These are phyloP conservation scores for Linderniella brevidens DNA, from an alignment of 257 asterid species.

Conservation along the genomic window DNA sequence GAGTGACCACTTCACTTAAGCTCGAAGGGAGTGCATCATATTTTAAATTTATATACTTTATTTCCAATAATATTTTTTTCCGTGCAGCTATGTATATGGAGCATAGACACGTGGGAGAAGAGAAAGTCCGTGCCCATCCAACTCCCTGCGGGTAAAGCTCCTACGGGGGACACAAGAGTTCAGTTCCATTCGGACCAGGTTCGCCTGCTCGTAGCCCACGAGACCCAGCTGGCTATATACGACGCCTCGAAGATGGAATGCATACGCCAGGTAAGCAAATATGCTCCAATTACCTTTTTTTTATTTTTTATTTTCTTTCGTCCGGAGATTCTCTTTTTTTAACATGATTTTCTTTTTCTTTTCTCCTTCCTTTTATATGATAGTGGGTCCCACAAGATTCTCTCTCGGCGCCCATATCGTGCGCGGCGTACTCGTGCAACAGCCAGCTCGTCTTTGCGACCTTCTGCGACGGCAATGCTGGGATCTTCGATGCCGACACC, in stretches of 20 bases:
- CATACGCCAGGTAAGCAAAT: constrained; percentile 52
- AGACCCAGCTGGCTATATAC: constrained; percentile 76
- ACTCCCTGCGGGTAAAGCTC: constrained; percentile 80
- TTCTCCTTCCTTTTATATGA: not conserved
- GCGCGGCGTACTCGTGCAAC: constrained; percentile 87
- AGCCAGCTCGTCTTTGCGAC: constrained; percentile 82
- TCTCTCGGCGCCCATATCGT: constrained; percentile 82
- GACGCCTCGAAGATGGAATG: constrained; percentile 90
- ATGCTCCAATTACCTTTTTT: not conserved
- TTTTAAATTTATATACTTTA: too few relatives aligned
- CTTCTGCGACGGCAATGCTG: constrained; percentile 69
- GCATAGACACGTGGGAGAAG: constrained; percentile 93
- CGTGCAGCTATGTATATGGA: constrained; percentile 79
- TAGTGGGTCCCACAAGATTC: constrained; percentile 95
- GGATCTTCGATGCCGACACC: constrained; percentile 84
- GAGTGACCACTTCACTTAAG: too few relatives aligned
- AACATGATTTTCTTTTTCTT: too few relatives aligned
- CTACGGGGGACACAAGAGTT: constrained; percentile 82
- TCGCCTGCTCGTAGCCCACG: constrained; percentile 78
- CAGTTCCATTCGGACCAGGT: constrained; percentile 79
- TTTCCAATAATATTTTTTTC: not conserved
- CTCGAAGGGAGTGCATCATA: too few relatives aligned
- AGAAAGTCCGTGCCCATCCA: constrained; percentile 66
- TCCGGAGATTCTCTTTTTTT: too few relatives aligned
- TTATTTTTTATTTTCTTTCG: not conserved